These are phyloP conservation scores for Linnemannia elongata DNA, from an alignment of 192 early-diverging fungal genomes.

Conservation along the genomic window DNA sequence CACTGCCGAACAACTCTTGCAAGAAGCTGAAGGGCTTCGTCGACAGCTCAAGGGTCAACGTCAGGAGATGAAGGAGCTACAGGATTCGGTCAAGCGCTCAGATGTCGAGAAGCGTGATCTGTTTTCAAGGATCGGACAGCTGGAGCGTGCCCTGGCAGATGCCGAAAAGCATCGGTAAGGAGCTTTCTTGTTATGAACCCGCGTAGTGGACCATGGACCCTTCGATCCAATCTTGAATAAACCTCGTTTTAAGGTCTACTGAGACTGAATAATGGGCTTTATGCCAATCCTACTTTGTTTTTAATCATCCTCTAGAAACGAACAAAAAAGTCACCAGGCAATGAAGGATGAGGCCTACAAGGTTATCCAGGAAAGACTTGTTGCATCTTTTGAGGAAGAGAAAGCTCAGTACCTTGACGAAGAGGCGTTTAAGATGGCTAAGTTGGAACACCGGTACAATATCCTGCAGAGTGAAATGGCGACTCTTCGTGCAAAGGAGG, in stretches of 20 bases:
- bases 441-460: constrained; percentile 30
- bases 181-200: not conserved
- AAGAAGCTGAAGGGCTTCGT: constrained; percentile 33
- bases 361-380: constrained; percentile 37
- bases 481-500: not conserved
- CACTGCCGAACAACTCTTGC: constrained; percentile 28
- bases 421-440: constrained; percentile 33
- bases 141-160: constrained; percentile 31
- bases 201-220: not conserved
- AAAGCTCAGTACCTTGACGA: constrained; percentile 47
- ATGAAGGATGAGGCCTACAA: constrained; percentile 54
- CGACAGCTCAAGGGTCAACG: constrained; percentile 48
- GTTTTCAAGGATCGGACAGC: constrained; percentile 20
- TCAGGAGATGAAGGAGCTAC: constrained; percentile 38
- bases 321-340: constrained; percentile 37
- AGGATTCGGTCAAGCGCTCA: constrained; percentile 31
- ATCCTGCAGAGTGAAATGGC: constrained; percentile 20
- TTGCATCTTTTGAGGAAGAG: constrained; percentile 35
- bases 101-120: constrained; percentile 36
- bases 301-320: constrained; percentile 13
- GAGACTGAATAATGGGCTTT: not conserved
- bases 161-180: constrained; percentile 49
- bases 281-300: not conserved
- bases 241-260: not conserved
- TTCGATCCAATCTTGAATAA: constrained; percentile 1